A percentile compares a stretch with the other conserved stretches of the same genome.
Conservation (phyloP, 2,329 filamentous ascomycete genomes). For the Cladosporium sp. region DNA sequence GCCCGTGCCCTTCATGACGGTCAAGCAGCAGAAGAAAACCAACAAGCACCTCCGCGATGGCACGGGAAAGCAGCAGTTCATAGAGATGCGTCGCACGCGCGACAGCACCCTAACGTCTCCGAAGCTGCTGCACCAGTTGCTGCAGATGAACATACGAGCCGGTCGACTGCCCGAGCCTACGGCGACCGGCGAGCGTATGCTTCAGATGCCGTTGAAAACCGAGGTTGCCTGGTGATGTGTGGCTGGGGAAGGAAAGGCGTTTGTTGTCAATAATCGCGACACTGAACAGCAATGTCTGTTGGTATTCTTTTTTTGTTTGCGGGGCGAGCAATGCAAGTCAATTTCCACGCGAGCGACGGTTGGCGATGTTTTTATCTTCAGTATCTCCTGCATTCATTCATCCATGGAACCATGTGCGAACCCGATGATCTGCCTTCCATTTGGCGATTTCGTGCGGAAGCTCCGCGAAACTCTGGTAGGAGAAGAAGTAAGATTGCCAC, state of each 20-base stretch:
- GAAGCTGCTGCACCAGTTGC: slow-evolving; percentile 33
- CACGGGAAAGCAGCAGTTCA: slow-evolving; percentile 31
- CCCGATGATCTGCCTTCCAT: neutral
- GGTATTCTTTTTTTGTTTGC: neutral
- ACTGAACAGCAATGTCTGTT: neutral
- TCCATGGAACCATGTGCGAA: neutral
- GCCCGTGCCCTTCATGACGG: slow-evolving; percentile 29
- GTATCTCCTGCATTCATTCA: neutral
- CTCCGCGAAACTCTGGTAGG: neutral
- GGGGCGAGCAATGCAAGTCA: neutral
- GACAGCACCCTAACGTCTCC: slow-evolving; percentile 32
- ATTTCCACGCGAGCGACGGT: neutral
- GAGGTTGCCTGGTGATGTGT: neutral
- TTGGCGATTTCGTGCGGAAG: neutral
- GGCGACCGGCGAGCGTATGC: neutral
- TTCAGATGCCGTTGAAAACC: neutral
- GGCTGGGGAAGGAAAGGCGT: neutral
- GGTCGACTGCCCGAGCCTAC: slow-evolving; percentile 29
- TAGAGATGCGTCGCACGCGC: slow-evolving; percentile 28
- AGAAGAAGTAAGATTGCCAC: neutral
- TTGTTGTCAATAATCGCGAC: neutral
- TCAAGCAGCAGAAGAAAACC: slow-evolving; percentile 30
- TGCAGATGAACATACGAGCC: slow-evolving; percentile 40
- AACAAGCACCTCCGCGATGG: slow-evolving; percentile 34
- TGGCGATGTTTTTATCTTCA: neutral